Evolutionary conservation across 768 basidiomycete species (phyloP).

Genomic region (Trametes elegans): DNA sequence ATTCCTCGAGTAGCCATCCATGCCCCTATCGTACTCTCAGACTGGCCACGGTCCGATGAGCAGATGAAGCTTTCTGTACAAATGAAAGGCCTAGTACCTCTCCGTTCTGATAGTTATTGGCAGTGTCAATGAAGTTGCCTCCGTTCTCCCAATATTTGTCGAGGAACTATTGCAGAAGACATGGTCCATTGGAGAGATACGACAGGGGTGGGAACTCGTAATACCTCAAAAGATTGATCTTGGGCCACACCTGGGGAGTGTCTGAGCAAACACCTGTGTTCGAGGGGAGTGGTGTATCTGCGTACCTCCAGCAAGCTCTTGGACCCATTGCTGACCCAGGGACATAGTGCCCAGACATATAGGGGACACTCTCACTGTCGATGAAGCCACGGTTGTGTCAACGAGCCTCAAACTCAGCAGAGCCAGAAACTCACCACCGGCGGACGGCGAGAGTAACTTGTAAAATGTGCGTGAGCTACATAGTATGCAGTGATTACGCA

Average conservation of each 20-base stretch:
- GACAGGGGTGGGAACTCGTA: background rate
- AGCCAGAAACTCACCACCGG: background rate
- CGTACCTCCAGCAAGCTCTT: background rate
- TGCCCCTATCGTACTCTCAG: constrained; percentile 38
- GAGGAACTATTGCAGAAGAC: constrained; percentile 32
- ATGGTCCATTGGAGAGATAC: background rate
- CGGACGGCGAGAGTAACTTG: background rate
- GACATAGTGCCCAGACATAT: constrained; percentile 1
- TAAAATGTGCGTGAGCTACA: background rate
- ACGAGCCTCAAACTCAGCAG: background rate
- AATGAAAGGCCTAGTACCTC: background rate
- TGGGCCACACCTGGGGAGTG: background rate
- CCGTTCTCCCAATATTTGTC: constrained; percentile 44
- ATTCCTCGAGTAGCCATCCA: constrained; percentile 37
- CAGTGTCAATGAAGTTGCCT: constrained; percentile 48
- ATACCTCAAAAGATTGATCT: constrained; percentile 1
- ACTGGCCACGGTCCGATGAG: constrained; percentile 18
- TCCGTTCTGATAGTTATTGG: constrained; percentile 30
- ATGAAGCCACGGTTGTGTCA: too few relatives aligned
- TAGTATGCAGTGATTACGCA: background rate
- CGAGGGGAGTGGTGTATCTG: background rate
- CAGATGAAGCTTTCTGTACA: constrained; percentile 19
- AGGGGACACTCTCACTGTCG: constrained; percentile 2
- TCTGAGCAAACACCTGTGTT: too few relatives aligned
- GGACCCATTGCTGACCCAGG: background rate